phyloP scores from a whole-genome alignment of 495 filamentous ascomycete genomes.

The Entonaema liquescens region DNA sequence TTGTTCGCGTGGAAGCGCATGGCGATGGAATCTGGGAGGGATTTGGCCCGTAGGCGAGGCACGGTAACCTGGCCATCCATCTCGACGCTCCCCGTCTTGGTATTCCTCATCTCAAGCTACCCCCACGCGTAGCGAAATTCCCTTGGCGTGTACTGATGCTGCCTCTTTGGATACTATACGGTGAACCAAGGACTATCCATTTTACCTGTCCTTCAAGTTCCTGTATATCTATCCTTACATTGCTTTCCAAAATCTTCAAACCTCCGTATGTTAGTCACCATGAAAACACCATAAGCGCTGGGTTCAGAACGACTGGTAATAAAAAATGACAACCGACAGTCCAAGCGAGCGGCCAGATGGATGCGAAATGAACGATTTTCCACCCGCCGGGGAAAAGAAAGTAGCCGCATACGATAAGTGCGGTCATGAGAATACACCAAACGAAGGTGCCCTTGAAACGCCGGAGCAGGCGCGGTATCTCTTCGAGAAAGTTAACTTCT shows the following conservation, averaged over 20 bases:
- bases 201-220: not conserved
- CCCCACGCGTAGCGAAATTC: too few relatives aligned
- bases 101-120: not conserved
- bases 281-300: slow-evolving; percentile 72
- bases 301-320: slow-evolving; percentile 69
- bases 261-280: slow-evolving; percentile 53
- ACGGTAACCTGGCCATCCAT: not conserved
- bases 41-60: not conserved
- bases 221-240: not conserved
- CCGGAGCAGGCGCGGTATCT: slow-evolving; percentile 63
- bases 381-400: slow-evolving; percentile 59
- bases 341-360: slow-evolving; percentile 65
- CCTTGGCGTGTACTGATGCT: too few relatives aligned
- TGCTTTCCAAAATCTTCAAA: not conserved
- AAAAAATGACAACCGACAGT: slow-evolving; percentile 66
- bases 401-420: slow-evolving; percentile 58
- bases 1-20: not conserved
- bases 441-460: slow-evolving; percentile 69
- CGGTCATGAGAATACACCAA: slow-evolving; percentile 58
- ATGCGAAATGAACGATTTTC: slow-evolving; percentile 64
- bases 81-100: not conserved
- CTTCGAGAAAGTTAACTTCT: slow-evolving; percentile 67
- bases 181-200: too few relatives aligned
- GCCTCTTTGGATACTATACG: too few relatives aligned
- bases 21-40: not conserved